A percentile compares a stretch with the other conserved stretches of the same genome.
Evolutionary conservation across 2,329 filamentous ascomycete genomes (phyloP).

Genomic region (Tympanopsis confertula): DNA sequence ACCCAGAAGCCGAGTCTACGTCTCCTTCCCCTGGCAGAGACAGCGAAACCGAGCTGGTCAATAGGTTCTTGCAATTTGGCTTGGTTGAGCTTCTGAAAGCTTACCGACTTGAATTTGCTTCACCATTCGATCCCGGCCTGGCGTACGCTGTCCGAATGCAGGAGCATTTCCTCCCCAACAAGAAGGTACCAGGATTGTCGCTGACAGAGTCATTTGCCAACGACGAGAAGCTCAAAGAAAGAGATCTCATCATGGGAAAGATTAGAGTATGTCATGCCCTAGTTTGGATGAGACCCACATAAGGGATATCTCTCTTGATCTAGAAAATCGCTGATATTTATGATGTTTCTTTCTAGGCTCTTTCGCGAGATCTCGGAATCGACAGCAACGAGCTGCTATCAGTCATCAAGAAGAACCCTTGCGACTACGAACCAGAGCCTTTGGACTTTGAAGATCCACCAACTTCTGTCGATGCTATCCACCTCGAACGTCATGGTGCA

Average conservation of each 20-base stretch:
- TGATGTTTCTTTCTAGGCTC: conserved; percentile 17
- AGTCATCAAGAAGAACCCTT: conserved; percentile 25
- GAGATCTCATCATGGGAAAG: conserved; percentile 43
- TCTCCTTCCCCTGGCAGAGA: not conserved
- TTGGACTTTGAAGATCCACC: conserved; percentile 42
- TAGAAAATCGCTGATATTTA: not conserved
- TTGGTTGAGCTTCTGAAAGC: not conserved
- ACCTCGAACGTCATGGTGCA: conserved; percentile 40
- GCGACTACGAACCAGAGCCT: conserved; percentile 23
- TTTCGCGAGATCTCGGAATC: conserved; percentile 40
- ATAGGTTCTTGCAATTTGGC: not conserved
- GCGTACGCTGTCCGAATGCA: conserved; percentile 35
- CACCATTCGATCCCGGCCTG: conserved; percentile 22
- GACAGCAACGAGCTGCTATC: conserved; percentile 31
- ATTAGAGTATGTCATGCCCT: conserved; percentile 26
- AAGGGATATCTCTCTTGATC: not conserved
- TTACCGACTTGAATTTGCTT: conserved; percentile 15
- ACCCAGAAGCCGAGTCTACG: not conserved
- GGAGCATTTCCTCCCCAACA: conserved; percentile 40
- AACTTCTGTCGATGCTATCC: conserved; percentile 35
- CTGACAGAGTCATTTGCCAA: conserved; percentile 36
- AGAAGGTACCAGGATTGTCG: conserved; percentile 33
- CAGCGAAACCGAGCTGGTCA: not conserved
- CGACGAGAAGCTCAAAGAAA: conserved; percentile 32
- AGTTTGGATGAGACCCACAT: not conserved